Conservation (phyloP, 1,284 basidiomycete genomes). For the Ganoderma lucidum region DNA sequence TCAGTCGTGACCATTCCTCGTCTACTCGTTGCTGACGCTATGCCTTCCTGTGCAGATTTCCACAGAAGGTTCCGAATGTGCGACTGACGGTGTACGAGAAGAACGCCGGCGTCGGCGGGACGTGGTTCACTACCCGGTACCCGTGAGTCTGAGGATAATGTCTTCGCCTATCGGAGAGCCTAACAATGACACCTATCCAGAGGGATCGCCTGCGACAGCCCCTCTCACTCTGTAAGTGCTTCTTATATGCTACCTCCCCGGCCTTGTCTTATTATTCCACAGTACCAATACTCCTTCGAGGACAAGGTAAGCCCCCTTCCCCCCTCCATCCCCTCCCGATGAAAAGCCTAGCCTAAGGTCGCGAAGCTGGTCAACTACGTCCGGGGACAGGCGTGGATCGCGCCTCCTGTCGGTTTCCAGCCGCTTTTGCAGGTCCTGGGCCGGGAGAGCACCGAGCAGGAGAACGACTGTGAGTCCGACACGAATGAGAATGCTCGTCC, state of each 20-base stretch:
- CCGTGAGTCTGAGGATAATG: constrained; percentile 25
- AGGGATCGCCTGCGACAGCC: constrained; percentile 61
- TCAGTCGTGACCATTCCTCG: neutral
- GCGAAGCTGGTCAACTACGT: constrained; percentile 61
- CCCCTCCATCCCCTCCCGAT: too few species aligned
- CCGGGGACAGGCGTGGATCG: constrained; percentile 69
- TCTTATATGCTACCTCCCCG: neutral
- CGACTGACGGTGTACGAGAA: constrained; percentile 65
- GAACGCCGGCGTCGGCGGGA: constrained; percentile 61
- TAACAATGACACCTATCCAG: constrained; percentile 39
- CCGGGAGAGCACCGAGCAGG: constrained; percentile 37
- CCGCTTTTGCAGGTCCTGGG: constrained; percentile 45
- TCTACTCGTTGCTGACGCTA: too few species aligned
- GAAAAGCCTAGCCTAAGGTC: constrained; percentile 61
- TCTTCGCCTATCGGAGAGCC: neutral
- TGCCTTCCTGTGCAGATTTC: constrained; percentile 46
- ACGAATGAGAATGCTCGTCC: too few species aligned
- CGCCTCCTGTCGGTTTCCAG: constrained; percentile 53
- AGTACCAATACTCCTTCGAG: constrained; percentile 70
- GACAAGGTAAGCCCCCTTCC: constrained; percentile 48
- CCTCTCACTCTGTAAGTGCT: constrained; percentile 55
- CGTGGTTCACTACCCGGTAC: constrained; percentile 54
- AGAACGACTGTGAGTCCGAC: constrained; percentile 51
- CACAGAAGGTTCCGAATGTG: constrained; percentile 59
- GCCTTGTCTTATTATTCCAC: neutral